phyloP scores from a whole-genome alignment of 768 basidiomycete species.

The Erythrobasidium yunnanense region DNA sequence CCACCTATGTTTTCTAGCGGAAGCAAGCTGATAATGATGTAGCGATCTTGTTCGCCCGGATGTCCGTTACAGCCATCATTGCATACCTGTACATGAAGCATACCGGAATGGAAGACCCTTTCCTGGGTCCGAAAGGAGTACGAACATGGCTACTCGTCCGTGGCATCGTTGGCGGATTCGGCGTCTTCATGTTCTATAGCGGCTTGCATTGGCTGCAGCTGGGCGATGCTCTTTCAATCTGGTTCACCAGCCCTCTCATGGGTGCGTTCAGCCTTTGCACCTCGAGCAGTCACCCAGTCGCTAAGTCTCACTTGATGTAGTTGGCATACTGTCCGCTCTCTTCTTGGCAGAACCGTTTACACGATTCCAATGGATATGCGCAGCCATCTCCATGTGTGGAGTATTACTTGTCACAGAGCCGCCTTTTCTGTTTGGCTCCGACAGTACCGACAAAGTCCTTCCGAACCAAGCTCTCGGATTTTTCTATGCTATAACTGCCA shows the following conservation, averaged over 20 bases:
- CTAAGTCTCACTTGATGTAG: background rate
- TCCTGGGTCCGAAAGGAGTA: background rate
- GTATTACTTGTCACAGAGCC: background rate
- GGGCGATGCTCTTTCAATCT: background rate
- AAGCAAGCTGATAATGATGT: too few species aligned
- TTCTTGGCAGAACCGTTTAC: background rate
- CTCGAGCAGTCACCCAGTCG: background rate
- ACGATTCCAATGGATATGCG: background rate
- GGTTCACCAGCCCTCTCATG: background rate
- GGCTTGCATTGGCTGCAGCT: background rate
- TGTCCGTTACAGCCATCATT: background rate
- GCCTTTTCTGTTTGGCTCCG: background rate
- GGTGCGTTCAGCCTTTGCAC: background rate
- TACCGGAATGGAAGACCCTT: background rate
- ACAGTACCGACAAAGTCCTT: too few species aligned
- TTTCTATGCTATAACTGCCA: background rate
- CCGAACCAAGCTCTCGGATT: background rate
- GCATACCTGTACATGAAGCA: background rate
- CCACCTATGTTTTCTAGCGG: too few species aligned
- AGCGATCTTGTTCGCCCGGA: background rate
- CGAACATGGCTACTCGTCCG: background rate
- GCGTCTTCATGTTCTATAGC: background rate
- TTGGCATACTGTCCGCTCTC: background rate
- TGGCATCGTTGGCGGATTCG: background rate
- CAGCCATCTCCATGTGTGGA: background rate